Evolutionary conservation across 306 rosid species (phyloP).

Genomic region (Alnus rubra): DNA sequence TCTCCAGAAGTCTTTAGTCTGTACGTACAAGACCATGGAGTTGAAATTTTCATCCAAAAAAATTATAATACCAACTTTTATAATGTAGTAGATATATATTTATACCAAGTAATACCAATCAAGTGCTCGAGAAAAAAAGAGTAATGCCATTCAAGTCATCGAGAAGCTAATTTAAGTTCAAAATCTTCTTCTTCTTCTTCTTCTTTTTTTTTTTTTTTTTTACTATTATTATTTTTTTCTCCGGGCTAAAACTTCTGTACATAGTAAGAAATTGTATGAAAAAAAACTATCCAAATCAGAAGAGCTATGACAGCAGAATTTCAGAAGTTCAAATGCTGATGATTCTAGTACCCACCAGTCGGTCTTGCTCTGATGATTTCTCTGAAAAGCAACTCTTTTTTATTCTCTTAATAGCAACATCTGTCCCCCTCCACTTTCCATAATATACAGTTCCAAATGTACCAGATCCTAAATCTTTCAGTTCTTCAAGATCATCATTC

Average conservation of each 20-base stretch:
- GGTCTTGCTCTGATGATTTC: conserved; percentile 86
- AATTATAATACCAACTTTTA: background rate
- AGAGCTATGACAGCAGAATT: conserved; percentile 18
- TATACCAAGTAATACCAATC: background rate
- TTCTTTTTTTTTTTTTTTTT: background rate
- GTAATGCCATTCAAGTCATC: conserved; percentile 22
- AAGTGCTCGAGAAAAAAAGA: background rate
- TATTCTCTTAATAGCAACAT: conserved; percentile 91
- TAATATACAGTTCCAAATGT: conserved; percentile 96
- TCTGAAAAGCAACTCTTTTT: conserved; percentile 91
- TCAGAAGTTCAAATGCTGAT: conserved; percentile 15
- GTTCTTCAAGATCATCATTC: conserved; percentile 77
- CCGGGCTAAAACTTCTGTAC: background rate
- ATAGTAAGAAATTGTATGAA: conserved; percentile 11
- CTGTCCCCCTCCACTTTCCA: conserved; percentile 99
- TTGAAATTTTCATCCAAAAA: conserved; percentile 8
- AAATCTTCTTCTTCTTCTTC: background rate
- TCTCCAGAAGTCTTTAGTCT: conserved; percentile 94
- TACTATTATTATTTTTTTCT: background rate
- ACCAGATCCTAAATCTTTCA: conserved; percentile 90
- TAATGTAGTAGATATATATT: background rate
- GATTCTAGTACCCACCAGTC: conserved; percentile 58
- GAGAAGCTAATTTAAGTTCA: conserved; percentile 22
- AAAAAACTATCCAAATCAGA: conserved; percentile 1
- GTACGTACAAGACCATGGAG: conserved; percentile 20